Evolutionary conservation across 345 rosid species (phyloP).

Genomic region (Psidium friedrichsthalianum): DNA sequence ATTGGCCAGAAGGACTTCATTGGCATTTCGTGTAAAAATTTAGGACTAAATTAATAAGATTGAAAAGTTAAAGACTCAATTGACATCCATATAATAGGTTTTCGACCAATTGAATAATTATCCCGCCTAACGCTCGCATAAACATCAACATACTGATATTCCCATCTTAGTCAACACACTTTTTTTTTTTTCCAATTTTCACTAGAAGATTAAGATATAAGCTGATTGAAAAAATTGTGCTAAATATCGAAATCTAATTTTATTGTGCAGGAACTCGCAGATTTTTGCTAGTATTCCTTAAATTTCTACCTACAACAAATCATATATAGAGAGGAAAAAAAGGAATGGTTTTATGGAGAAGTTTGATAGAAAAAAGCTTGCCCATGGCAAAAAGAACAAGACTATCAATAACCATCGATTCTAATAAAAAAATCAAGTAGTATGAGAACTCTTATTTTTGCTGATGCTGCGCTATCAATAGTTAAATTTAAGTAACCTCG

Average conservation of each 20-base stretch:
- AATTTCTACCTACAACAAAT: neutral
- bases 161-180: neutral
- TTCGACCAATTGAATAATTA: too few species aligned
- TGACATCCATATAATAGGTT: too few species aligned
- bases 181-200: neutral
- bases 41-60: too few species aligned
- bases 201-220: neutral
- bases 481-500: neutral
- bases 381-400: neutral
- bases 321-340: neutral
- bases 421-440: neutral
- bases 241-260: neutral
- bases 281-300: neutral
- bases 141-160: neutral
- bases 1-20: too few species aligned
- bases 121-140: too few species aligned
- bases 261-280: neutral
- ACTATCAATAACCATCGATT: neutral
- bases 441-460: neutral
- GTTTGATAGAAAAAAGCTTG: neutral
- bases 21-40: too few species aligned
- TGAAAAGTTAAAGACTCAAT: too few species aligned
- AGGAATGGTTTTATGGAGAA: neutral
- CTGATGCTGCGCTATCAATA: neutral
- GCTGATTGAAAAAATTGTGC: neutral